Evolutionary conservation across 805 yeast species (phyloP).

Genomic region (Kurtzmaniella cleridarum): DNA sequence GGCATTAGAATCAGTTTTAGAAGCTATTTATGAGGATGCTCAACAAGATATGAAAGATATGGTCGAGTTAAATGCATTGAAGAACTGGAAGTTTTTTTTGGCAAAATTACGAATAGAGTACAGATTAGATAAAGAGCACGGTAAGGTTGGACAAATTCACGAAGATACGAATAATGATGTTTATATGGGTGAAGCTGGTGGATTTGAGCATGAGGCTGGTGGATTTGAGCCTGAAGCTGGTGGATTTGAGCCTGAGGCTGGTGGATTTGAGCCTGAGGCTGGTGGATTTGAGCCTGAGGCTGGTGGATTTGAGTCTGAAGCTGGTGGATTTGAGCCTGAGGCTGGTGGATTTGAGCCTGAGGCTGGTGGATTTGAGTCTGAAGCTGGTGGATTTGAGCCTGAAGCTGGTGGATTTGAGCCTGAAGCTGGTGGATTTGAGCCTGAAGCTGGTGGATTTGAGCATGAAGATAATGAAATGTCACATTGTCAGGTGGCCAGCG

Average conservation of each 20-base stretch:
- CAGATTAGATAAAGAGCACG: constrained; percentile 46
- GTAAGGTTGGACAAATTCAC: constrained; percentile 30
- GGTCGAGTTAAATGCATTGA: constrained; percentile 45
- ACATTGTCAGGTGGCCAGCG: too few relatives aligned
- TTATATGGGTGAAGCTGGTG: constrained; percentile 2
- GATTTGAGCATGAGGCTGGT: constrained; percentile 1
- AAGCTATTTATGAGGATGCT: constrained; percentile 45
- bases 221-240: constrained; percentile 4
- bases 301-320: constrained; percentile 7
- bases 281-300: constrained; percentile 5
- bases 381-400: neutral
- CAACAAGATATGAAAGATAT: constrained; percentile 38
- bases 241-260: constrained; percentile 5
- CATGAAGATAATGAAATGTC: constrained; percentile 2
- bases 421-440: neutral
- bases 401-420: neutral
- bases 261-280: constrained; percentile 1
- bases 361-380: constrained; percentile 1
- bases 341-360: constrained; percentile 4
- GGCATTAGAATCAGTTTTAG: constrained; percentile 50
- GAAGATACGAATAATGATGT: neutral
- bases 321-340: constrained; percentile 4
- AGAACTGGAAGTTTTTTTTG: constrained; percentile 50
- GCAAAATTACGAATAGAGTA: constrained; percentile 44
- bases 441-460: constrained; percentile 9